Conservation (phyloP, 345 rosid species). For the Gossypioides kirkii region DNA sequence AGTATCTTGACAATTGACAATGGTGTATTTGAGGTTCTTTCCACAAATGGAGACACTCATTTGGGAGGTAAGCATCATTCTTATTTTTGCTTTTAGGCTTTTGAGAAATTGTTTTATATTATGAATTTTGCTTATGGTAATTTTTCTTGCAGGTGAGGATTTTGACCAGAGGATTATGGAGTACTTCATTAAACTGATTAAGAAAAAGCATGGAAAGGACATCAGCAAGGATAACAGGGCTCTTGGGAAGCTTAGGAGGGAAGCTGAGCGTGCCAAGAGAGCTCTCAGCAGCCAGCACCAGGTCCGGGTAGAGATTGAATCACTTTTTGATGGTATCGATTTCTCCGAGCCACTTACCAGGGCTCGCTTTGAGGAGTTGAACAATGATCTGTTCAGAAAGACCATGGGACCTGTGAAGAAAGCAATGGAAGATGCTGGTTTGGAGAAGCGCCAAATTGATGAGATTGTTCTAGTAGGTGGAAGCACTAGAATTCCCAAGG, state of each 20-base stretch:
- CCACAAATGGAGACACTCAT: constrained; percentile 97
- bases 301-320: constrained; percentile 95
- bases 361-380: constrained; percentile 96
- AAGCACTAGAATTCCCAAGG: constrained; percentile 97
- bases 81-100: background rate
- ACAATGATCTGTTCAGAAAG: constrained; percentile 93
- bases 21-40: constrained; percentile 96
- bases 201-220: constrained; percentile 96
- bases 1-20: constrained; percentile 91
- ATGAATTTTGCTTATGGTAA: constrained; percentile 3
- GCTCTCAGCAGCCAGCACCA: constrained; percentile 99
- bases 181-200: constrained; percentile 90
- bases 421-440: constrained; percentile 96
- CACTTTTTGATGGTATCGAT: constrained; percentile 82
- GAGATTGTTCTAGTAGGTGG: constrained; percentile 99
- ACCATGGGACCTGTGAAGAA: constrained; percentile 99
- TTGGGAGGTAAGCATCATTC: constrained; percentile 69
- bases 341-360: constrained; percentile 98
- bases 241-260: constrained; percentile 89
- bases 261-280: constrained; percentile 96
- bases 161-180: constrained; percentile 97
- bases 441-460: constrained; percentile 83
- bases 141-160: constrained; percentile 73
- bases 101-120: background rate
- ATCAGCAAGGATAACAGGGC: constrained; percentile 96